Evolutionary conservation across 1,284 basidiomycete species (phyloP).

Genomic region (Chalciporus sp.): DNA sequence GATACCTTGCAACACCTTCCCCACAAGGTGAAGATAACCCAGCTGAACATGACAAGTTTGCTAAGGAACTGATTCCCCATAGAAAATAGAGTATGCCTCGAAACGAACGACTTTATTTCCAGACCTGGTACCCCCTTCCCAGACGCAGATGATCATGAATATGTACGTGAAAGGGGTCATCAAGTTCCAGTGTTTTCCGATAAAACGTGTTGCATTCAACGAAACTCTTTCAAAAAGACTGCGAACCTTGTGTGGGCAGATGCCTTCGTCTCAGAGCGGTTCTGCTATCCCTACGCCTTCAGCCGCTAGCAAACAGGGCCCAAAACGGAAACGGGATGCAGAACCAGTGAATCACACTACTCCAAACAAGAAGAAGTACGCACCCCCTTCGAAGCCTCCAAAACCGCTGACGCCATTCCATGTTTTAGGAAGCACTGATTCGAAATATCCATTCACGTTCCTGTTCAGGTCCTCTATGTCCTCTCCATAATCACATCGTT

Average conservation of each 20-base stretch:
- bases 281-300: not conserved
- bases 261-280: not conserved
- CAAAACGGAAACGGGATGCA: constrained; percentile 20
- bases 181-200: constrained; percentile 30
- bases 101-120: constrained; percentile 21
- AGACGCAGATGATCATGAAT: constrained; percentile 27
- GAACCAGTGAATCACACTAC: not conserved
- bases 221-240: constrained; percentile 19
- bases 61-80: constrained; percentile 2
- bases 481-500: not conserved
- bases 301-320: not conserved
- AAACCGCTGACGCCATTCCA: not conserved
- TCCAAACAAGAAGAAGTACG: constrained; percentile 19
- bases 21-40: constrained; percentile 6
- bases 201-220: constrained; percentile 27
- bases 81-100: constrained; percentile 21
- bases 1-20: constrained; percentile 13
- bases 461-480: not conserved
- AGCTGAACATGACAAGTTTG: not conserved
- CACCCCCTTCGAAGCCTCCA: not conserved
- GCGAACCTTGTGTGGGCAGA: not conserved
- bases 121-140: constrained; percentile 30
- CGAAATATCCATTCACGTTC: not conserved
- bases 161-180: constrained; percentile 35
- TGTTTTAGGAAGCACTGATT: constrained; percentile 14